Evolutionary conservation across 257 asterid genomes (phyloP).

Genomic region (Nicotiana tomentosiformis): DNA sequence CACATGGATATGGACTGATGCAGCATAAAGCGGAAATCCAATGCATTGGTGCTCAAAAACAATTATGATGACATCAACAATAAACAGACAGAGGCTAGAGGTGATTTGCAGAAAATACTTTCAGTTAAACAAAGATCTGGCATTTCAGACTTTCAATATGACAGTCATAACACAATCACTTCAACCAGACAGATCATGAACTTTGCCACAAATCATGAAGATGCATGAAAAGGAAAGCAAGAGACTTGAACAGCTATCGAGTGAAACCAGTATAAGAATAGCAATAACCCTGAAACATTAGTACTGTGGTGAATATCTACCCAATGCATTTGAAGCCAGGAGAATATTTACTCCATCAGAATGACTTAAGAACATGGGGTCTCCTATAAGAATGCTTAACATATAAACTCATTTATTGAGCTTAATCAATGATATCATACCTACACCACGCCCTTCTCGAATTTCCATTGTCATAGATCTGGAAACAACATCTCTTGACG

Average conservation of each 20-base stretch:
- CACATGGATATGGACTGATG: not conserved
- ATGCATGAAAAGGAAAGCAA: not conserved
- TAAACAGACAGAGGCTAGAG: not conserved
- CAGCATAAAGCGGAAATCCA: not conserved
- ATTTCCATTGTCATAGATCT: slow-evolving; percentile 99
- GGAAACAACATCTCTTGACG: slow-evolving; percentile 96
- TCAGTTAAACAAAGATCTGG: not conserved
- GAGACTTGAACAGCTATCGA: not conserved
- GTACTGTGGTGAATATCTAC: not conserved
- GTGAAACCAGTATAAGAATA: not conserved
- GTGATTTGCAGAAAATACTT: not conserved
- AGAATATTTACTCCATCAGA: not conserved
- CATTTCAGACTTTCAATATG: not conserved
- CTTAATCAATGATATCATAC: slow-evolving; percentile 32
- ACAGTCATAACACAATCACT: not conserved
- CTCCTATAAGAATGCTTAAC: not conserved
- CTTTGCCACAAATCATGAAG: not conserved
- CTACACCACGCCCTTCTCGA: slow-evolving; percentile 99
- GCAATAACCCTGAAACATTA: not conserved
- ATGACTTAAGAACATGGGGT: not conserved
- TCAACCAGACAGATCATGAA: not conserved
- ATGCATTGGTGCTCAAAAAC: not conserved
- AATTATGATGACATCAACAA: not conserved
- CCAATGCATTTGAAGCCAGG: not conserved
- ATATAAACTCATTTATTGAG: not conserved